Base-by-base conservation (phyloP, 2,329 filamentous ascomycete genomes). In the Sarocladiaceae sp. region DNA sequence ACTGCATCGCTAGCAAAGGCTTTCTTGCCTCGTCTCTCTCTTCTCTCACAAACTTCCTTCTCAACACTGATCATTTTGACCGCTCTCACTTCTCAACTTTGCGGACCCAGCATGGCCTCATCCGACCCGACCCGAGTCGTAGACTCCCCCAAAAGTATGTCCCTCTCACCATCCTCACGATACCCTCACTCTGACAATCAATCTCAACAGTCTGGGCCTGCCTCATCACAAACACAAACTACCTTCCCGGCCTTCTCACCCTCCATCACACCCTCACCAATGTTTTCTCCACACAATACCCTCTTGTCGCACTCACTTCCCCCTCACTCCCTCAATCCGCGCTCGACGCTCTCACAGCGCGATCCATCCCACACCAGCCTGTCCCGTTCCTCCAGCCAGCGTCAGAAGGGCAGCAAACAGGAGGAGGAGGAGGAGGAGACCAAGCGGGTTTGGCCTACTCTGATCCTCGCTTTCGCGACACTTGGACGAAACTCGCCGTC, bases 401-500 rank as follows among this genome's bases (percentile, higher is more conserved):
- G 18, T n/a, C n/a, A 11, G n/a, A n/a, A n/a, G n/a, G 27, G 74
- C 74, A 2, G 64, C 72, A 26, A 82, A 80, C 23, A 29, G 19
- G 19, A 4, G n/a, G 34, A 39, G n/a, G 37, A 29, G 19, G 19
- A 4, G n/a, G 34, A 39, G n/a, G 34, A n/a, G 9, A n/a, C 37
- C 9, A 41, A 41, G 15, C 37, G n/a, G n/a, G n/a, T n/a, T n/a
- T 41, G 23, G 37, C 37, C 21, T 94, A 81, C 68, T 75, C 70
- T 55, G 77, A 85, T 63, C 82, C 83, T 41, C 82, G 89, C 53
- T 95, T 95, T 73, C 83, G 88, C 65, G 87, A 94, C 64, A 89
- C 84, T 72, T 95, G 88, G 88, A 86, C 76, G 63, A 95, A 95
- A 66, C 77, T 95, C 21, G 78, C 82, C 13, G 80, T 85, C 5